phyloP scores from a whole-genome alignment of 495 filamentous ascomycete genomes.

The Penicillium crystallinum region DNA sequence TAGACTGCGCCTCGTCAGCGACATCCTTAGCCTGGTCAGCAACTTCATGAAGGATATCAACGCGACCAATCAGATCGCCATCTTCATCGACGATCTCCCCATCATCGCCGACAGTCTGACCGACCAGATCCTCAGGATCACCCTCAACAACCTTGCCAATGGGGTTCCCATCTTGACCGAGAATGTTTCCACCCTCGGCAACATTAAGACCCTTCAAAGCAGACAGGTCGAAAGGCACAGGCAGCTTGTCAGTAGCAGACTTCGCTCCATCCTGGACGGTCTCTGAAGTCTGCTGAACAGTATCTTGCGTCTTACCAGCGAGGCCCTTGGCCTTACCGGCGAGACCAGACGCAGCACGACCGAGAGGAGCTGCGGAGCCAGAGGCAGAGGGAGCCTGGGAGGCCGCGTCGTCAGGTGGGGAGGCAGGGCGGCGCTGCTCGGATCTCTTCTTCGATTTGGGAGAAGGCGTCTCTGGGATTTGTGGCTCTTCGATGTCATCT shows the following conservation, averaged over 20 bases:
- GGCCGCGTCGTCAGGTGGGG: constrained; percentile 21
- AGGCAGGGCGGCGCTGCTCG: constrained; percentile 28
- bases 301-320: constrained; percentile 22
- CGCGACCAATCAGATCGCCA: constrained; percentile 44
- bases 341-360: constrained; percentile 13
- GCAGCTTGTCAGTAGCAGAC: constrained; percentile 21
- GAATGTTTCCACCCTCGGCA: constrained; percentile 37
- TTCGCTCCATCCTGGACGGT: constrained; percentile 23
- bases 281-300: constrained; percentile 18
- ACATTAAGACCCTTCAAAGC: constrained; percentile 65
- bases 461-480: constrained; percentile 23
- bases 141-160: constrained; percentile 39
- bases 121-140: constrained; percentile 39
- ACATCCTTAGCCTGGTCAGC: constrained; percentile 22
- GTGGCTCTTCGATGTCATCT: constrained; percentile 20
- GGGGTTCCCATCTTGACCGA: constrained; percentile 36
- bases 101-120: constrained; percentile 49
- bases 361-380: constrained; percentile 24
- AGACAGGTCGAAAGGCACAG: constrained; percentile 51
- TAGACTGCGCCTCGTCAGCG: constrained; percentile 15
- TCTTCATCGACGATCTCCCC: constrained; percentile 49
- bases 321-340: constrained; percentile 20
- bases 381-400: constrained; percentile 21
- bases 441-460: constrained; percentile 33
- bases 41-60: constrained; percentile 35